Percentiles rank a stretch among this genome's conserved stretches.
Evolutionary conservation across 2,329 filamentous ascomycete species (phyloP).

Genomic region (Colletotrichum karsti): DNA sequence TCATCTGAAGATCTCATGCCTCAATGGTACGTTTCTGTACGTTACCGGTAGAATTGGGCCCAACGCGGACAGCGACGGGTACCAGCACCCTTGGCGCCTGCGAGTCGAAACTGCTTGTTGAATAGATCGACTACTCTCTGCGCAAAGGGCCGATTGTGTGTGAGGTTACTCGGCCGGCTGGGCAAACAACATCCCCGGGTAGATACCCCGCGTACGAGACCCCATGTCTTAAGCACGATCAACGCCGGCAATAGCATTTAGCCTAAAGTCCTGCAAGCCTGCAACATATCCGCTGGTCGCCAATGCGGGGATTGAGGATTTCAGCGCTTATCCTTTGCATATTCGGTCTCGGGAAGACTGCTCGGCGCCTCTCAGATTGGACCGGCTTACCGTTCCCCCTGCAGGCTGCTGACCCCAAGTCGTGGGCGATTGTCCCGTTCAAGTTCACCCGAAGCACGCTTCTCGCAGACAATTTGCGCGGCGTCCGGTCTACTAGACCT

Average conservation of each 20-base stretch:
- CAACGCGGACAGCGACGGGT: background rate
- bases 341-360: background rate
- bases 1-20: background rate
- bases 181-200: background rate
- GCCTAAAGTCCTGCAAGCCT: background rate
- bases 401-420: background rate
- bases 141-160: background rate
- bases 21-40: background rate
- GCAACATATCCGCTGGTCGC: constrained; percentile 9
- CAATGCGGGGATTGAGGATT: background rate
- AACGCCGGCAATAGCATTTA: constrained; percentile 23
- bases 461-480: background rate
- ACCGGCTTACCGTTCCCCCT: background rate
- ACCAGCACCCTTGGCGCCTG: background rate
- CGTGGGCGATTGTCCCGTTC: background rate
- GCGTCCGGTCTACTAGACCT: background rate
- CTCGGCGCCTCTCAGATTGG: background rate
- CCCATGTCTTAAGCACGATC: constrained; percentile 3
- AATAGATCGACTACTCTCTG: too few species aligned
- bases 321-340: background rate
- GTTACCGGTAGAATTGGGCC: background rate
- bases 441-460: background rate
- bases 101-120: background rate
- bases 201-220: constrained; percentile 18
- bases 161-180: background rate